Evolutionary conservation across 1,284 basidiomycete genomes (phyloP).

Genomic region (Trametes versicolor): DNA sequence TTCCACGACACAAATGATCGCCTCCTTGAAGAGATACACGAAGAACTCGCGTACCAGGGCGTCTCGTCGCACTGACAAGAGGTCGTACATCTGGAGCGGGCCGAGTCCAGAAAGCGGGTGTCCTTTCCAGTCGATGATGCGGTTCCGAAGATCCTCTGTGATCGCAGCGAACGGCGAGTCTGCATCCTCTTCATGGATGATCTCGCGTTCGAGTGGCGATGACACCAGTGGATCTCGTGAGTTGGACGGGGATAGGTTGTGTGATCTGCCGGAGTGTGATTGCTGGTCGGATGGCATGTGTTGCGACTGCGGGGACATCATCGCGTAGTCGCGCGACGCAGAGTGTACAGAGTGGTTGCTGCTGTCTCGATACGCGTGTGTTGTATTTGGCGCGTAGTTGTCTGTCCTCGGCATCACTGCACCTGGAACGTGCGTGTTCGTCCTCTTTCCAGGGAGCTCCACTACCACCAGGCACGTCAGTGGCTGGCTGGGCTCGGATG

Average conservation of each 20-base stretch:
- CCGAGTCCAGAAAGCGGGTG: constrained; percentile 90
- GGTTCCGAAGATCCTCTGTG: constrained; percentile 86
- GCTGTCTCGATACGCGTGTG: constrained; percentile 28
- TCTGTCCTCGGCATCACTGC: constrained; percentile 63
- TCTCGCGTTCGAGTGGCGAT: constrained; percentile 31
- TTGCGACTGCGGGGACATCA: constrained; percentile 35
- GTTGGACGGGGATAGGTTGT: constrained; percentile 39
- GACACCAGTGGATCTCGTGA: constrained; percentile 39
- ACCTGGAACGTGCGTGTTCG: constrained; percentile 63
- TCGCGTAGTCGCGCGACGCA: constrained; percentile 35
- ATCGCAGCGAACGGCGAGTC: constrained; percentile 82
- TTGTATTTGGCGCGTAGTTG: constrained; percentile 41
- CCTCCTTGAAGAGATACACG: constrained; percentile 96
- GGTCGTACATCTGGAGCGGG: constrained; percentile 89
- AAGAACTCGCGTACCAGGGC: constrained; percentile 90
- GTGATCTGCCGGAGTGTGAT: constrained; percentile 28
- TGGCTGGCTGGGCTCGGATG: constrained; percentile 76
- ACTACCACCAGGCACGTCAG: constrained; percentile 92
- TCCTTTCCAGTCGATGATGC: constrained; percentile 95
- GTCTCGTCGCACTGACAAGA: constrained; percentile 89
- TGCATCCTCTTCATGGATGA: constrained; percentile 45
- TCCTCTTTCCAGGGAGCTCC: constrained; percentile 83
- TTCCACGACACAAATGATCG: constrained; percentile 95
- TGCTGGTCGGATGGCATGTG: constrained; percentile 34
- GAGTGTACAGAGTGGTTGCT: constrained; percentile 37